These are phyloP conservation scores for Naegleria fowleri DNA, from an alignment of 208 protist species.

Conservation along the genomic window DNA sequence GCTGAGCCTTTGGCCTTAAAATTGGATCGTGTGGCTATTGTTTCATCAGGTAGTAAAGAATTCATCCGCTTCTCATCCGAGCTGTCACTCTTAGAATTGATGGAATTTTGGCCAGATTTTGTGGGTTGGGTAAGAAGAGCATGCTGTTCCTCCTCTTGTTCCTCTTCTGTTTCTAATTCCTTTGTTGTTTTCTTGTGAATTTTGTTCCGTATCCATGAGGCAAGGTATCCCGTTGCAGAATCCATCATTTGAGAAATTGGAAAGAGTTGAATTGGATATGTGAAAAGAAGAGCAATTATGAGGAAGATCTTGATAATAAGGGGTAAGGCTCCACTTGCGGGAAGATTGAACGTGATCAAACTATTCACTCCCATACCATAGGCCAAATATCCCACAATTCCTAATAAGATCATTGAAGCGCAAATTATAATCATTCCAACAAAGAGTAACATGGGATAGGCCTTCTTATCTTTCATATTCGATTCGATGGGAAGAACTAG, in stretches of 20 bases:
- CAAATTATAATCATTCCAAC: background rate
- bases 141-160: background rate
- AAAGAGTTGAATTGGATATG: conserved; percentile 16
- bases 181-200: background rate
- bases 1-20: background rate
- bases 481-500: background rate
- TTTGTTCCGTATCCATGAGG: no score
- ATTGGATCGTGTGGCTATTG: no score
- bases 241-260: conserved; percentile 10
- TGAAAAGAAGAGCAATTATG: background rate
- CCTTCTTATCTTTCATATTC: conserved; percentile 13
- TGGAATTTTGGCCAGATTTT: background rate
- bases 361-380: background rate
- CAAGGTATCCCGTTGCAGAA: background rate
- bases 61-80: background rate
- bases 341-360: conserved; percentile 10
- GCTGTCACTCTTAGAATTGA: background rate
- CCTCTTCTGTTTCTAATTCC: background rate
- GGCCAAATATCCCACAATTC: conserved; percentile 5
- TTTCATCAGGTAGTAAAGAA: no score
- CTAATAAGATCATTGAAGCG: background rate
- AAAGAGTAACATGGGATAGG: background rate
- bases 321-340: background rate
- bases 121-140: background rate
- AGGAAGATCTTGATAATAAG: background rate